A percentile compares a stretch with the other conserved stretches of the same genome.
Conservation (phyloP, 805 yeast genomes). For the Cyberlindnera subsufficiens region DNA sequence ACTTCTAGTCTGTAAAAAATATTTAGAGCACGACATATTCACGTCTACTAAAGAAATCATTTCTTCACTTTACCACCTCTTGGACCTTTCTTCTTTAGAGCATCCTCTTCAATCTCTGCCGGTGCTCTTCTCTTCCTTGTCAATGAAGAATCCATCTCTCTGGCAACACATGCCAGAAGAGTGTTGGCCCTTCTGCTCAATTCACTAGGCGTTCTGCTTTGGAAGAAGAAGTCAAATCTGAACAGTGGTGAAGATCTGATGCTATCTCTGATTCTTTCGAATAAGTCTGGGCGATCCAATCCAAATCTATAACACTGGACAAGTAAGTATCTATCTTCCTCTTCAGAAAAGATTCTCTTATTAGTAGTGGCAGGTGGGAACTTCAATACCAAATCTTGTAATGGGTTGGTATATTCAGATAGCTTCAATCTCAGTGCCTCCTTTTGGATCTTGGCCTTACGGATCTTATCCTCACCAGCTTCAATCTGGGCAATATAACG, state of each 20-base stretch:
- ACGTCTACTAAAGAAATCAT: not conserved
- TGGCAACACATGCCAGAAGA: constrained; percentile 64
- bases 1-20: not conserved
- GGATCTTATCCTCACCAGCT: constrained; percentile 79
- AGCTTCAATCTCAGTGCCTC: constrained; percentile 76
- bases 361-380: constrained; percentile 66
- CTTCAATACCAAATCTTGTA: constrained; percentile 68
- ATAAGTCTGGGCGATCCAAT: constrained; percentile 68
- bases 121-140: constrained; percentile 7
- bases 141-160: constrained; percentile 38
- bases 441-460: constrained; percentile 60
- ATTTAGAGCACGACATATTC: not conserved
- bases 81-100: constrained; percentile 13
- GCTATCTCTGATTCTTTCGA: constrained; percentile 71
- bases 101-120: constrained; percentile 10
- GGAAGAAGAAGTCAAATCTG: constrained; percentile 82
- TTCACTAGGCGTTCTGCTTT: constrained; percentile 73
- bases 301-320: constrained; percentile 79
- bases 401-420: constrained; percentile 63
- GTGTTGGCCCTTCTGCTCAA: constrained; percentile 78
- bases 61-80: constrained; percentile 14
- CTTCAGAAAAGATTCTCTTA: constrained; percentile 71
- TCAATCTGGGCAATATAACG: constrained; percentile 76
- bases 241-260: constrained; percentile 72
- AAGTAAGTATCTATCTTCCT: constrained; percentile 84